phyloP scores from a whole-genome alignment of 1,284 basidiomycete species.

The Pseudozyma sp. region DNA sequence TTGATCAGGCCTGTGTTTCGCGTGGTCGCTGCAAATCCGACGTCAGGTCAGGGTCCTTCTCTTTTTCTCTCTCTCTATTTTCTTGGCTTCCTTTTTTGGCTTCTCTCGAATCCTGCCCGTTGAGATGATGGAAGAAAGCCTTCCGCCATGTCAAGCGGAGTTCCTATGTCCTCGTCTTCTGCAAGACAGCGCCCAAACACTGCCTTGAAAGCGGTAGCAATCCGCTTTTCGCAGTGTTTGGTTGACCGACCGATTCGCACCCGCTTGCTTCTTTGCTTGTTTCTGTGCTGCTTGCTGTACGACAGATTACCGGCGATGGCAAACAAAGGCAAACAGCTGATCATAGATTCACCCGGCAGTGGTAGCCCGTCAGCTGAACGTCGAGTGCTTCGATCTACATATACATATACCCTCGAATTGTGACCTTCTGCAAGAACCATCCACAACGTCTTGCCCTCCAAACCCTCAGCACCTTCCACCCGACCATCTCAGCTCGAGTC shows the following conservation, averaged over 20 bases:
- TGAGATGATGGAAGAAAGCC: not conserved
- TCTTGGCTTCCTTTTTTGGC: not conserved
- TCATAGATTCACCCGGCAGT: not conserved
- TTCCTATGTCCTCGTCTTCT: no score
- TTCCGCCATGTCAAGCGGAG: no score
- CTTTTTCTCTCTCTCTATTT: not conserved
- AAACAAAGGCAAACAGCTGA: conserved; percentile 9
- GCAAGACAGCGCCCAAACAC: no score
- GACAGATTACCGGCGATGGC: conserved; percentile 6
- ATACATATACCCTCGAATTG: conserved; percentile 7
- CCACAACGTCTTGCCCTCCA: not conserved
- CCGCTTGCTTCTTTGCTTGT: no score
- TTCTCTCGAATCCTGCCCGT: not conserved
- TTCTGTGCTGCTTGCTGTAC: conserved; percentile 4
- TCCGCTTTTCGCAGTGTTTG: no score
- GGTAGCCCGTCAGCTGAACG: not conserved
- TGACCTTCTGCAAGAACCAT: no score
- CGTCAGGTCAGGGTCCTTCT: conserved; percentile 26
- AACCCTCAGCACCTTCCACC: not conserved
- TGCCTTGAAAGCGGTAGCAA: no score
- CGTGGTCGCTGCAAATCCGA: conserved; percentile 28
- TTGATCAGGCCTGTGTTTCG: not conserved
- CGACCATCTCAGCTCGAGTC: not conserved
- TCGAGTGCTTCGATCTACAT: not conserved
- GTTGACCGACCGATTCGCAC: no score